Evolutionary conservation across 2,329 filamentous ascomycete species (phyloP), one percentile per base, ranked within the genome.

Genomic region (Didymella segeticola): DNA sequence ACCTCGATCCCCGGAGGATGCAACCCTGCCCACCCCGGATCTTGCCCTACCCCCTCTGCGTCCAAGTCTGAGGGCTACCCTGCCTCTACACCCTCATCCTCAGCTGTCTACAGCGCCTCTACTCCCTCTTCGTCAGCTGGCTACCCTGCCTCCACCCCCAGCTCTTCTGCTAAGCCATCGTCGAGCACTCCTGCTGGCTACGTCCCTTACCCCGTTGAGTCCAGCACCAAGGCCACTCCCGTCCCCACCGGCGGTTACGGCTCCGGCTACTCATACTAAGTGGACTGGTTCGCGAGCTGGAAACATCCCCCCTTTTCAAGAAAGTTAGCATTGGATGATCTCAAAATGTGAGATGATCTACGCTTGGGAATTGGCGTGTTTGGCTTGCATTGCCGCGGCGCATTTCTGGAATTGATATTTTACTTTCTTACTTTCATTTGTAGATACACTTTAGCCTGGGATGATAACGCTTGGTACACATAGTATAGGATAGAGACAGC

Each of bases 331-430:
- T 53, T 38, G 22, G 29, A 27, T 43, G 50, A 31, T 17, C 38
- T 12, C 45, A 14, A 56, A 54, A 37, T 43, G 42, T 26, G 17
- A 22, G 26, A 20, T 48, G 22, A 22, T 47, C 49, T 31, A 53
- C 30, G 36, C 26, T 53, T 36, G 37, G 43, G 51, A 26, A 57
- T 26, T 38, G 52, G 53, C 46, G 55, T 29, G 26, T 41, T 20
- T 27, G 60, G 38, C 43, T 61, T 63, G 65, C 66, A 67, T 65
- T 63, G 62, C 59, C 55, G 30, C 37, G 64, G 66, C 58, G 63
- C 64, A 63, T 37, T 8, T 55, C 26, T 25, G 42, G 33, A 55
- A 45, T 57, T 36, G 27, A 8, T 52, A 25, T 50, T 49, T 38
- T 22, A 22, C 25, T 43, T 45, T 36, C 39, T 53, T 23, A 43